These are phyloP conservation scores for Rubroboletus pulcherrimus DNA, from an alignment of 768 basidiomycete species.

Conservation along the genomic window DNA sequence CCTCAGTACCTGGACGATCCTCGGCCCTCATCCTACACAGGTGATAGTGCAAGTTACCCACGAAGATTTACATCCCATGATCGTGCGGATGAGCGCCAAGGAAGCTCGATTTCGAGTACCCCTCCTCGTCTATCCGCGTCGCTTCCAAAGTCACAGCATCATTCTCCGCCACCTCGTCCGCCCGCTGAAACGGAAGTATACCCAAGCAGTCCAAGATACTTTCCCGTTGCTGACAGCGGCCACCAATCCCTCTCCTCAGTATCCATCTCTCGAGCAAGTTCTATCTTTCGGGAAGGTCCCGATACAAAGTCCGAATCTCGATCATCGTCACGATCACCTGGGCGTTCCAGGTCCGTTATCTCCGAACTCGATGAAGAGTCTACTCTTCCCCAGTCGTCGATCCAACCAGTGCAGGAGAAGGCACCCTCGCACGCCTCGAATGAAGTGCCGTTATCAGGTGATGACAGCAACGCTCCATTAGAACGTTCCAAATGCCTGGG, in stretches of 20 bases:
- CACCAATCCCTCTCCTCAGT: conserved; percentile 18
- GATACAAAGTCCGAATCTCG: conserved; percentile 39
- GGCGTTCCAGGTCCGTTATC: conserved; percentile 23
- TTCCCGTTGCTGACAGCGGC: conserved; percentile 7
- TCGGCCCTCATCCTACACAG: conserved; percentile 28
- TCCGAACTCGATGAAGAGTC: conserved; percentile 24
- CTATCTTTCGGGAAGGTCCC: conserved; percentile 29
- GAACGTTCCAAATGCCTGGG: conserved; percentile 22
- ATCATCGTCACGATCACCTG: conserved; percentile 55
- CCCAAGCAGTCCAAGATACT: conserved; percentile 1
- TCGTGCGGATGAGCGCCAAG: conserved; percentile 24
- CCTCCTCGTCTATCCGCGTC: conserved; percentile 25
- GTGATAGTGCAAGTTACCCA: conserved; percentile 29
- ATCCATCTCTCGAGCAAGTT: conserved; percentile 26
- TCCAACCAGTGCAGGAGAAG: conserved; percentile 35
- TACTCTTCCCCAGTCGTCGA: conserved; percentile 15
- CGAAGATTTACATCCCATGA: conserved; percentile 23
- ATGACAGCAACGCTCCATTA: conserved; percentile 10
- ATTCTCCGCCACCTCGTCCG: conserved; percentile 24
- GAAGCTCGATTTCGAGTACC: conserved; percentile 33
- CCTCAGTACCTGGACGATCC: conserved; percentile 41
- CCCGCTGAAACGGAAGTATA: conserved; percentile 3
- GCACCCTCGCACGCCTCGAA: conserved; percentile 21
- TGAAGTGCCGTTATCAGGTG: conserved; percentile 6
- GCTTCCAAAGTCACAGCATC: conserved; percentile 16